Percentiles rank a stretch among this genome's conserved stretches.
These are phyloP conservation scores for Kodamaea derodonti DNA, from an alignment of 1,139 yeast species.

Conservation along the genomic window DNA sequence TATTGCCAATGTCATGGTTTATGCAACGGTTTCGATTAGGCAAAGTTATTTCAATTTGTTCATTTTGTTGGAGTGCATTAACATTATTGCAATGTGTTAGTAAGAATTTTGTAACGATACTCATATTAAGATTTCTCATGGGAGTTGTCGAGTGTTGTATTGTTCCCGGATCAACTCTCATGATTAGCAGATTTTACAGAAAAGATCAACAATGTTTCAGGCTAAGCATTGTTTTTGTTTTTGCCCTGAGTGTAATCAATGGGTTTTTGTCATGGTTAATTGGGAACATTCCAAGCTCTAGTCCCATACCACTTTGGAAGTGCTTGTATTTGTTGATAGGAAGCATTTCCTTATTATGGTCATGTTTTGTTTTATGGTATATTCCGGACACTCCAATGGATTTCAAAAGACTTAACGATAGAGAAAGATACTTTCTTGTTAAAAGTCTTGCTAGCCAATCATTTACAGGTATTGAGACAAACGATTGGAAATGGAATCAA, in stretches of 20 bases:
- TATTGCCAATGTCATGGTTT: constrained; percentile 33
- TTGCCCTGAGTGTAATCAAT: constrained; percentile 28
- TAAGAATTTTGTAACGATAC: constrained; percentile 26
- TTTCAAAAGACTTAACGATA: constrained; percentile 27
- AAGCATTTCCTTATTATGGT: constrained; percentile 26
- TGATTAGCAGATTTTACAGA: constrained; percentile 32
- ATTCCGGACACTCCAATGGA: constrained; percentile 44
- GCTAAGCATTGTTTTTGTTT: constrained; percentile 23
- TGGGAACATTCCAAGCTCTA: constrained; percentile 20
- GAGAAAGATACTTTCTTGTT: constrained; percentile 27
- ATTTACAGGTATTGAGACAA: constrained; percentile 20
- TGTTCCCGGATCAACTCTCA: constrained; percentile 41
- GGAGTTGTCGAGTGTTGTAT: constrained; percentile 39
- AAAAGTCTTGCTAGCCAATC: constrained; percentile 21
- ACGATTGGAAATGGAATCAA: constrained; percentile 21
- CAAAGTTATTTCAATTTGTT: constrained; percentile 25
- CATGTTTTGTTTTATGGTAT: constrained; percentile 15
- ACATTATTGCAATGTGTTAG: constrained; percentile 25
- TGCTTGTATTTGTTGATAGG: constrained; percentile 29
- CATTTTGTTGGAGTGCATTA: constrained; percentile 24
- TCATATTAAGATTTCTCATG: constrained; percentile 34
- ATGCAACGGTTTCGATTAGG: constrained; percentile 24
- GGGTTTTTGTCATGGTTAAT: constrained; percentile 30
- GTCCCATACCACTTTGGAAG: constrained; percentile 28
- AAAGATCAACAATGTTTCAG: constrained; percentile 26